phyloP scores from a whole-genome alignment of 75 land plant genomes.

The Picea glauca region DNA sequence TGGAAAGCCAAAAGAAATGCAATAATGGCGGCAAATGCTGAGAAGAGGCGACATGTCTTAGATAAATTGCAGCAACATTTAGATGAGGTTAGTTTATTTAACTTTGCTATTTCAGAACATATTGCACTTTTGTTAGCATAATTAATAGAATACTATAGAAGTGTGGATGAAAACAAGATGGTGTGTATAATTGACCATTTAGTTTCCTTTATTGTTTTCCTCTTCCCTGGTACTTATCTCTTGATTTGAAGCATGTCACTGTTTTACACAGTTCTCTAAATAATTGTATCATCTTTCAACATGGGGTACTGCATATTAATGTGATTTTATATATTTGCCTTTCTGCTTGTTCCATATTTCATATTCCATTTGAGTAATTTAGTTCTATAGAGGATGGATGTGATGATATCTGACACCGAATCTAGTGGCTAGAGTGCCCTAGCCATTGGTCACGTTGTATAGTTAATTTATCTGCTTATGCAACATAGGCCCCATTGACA shows the following conservation, averaged over 20 bases:
- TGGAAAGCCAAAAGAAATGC: conserved; percentile 62
- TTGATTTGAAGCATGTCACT: neutral
- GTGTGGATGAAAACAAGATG: neutral
- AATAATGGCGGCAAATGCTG: conserved; percentile 56
- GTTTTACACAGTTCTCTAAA: neutral
- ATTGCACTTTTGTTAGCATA: neutral
- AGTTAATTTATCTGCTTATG: neutral
- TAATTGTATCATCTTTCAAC: neutral
- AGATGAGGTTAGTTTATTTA: conserved; percentile 68
- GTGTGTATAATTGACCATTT: neutral
- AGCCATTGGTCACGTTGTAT: neutral
- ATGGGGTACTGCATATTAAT: neutral
- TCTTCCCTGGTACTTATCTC: neutral
- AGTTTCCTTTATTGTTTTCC: neutral
- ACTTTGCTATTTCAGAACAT: neutral
- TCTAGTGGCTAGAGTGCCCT: neutral
- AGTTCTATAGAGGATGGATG: neutral
- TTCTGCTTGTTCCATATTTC: neutral
- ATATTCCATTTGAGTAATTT: neutral
- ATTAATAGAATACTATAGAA: neutral
- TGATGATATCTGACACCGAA: neutral
- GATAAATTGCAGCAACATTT: conserved; percentile 75
- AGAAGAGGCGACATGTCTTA: conserved; percentile 55
- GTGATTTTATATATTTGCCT: neutral
- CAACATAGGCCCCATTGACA: neutral